Evolutionary conservation across 176 grass and related monocot species (phyloP), one percentile per base, ranked within the genome.

Genomic region (Aegilops speltoides): DNA sequence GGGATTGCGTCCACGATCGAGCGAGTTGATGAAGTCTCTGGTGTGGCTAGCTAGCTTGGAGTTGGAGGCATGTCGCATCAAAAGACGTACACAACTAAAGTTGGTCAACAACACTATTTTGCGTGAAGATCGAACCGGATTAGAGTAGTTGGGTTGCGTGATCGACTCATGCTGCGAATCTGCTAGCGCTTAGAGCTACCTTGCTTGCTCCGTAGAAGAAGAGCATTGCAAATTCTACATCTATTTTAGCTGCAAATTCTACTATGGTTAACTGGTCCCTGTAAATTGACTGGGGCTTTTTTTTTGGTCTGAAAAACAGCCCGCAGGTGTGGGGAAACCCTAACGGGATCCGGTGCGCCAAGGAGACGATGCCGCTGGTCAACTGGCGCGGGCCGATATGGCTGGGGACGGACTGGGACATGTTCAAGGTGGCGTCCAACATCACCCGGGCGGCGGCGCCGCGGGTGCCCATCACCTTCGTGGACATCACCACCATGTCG

Each of bases 401-500:
- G 80, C 77, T 93, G 38, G 95, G 95, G 2, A 95, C 89, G 9
- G 89, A 97, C 82, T 91, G 95, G 95, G 85, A 92, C 46, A 91
- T 97, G 95, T 95, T 97, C 84, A 84, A 91, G 41, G 26, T 73
- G 82, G 92, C 85, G 20, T 80, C 68, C 5, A 89, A 91, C 68
- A 37, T 88, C 17, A 38, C 86, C 25, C 79, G 83, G 4, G 7
- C 20, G 22, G 73, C 87, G 65, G 22, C 89, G 80, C 81, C 77
- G 29, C 89, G 78, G 31, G 95, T 93, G 54, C 92, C 89, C 28
- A 74, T 95, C 81, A 95, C 92, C 1, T 95, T 94, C 77, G 76
- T 97, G 5, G 89, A 95, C 73, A 76, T 97, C 72, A 97, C 95
- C 13, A 87, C 81, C 22, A 95, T 97, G 95, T 97, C 95, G 65